Conservation (phyloP, 2,329 filamentous ascomycete genomes). For the Bertia moriformis region DNA sequence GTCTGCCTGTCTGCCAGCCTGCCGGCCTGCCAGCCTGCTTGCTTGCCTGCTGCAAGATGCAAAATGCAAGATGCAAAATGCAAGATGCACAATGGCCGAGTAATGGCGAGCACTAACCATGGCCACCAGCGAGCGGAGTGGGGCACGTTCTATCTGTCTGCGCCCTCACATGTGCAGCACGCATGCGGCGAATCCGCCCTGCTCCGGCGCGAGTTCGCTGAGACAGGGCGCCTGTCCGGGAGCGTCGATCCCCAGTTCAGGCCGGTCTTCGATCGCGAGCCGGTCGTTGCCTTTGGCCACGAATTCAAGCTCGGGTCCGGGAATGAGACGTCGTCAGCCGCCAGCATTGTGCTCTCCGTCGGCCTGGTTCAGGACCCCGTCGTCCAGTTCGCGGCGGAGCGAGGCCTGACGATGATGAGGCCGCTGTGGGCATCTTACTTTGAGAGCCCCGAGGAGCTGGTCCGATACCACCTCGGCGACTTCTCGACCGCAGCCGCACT, state of each 20-base stretch:
- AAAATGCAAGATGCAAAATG: background rate
- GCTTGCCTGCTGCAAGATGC: background rate
- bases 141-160: slow-evolving; percentile 68
- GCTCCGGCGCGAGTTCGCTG: slow-evolving; percentile 56
- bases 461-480: slow-evolving; percentile 65
- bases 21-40: too few species aligned
- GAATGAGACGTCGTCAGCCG: slow-evolving; percentile 28
- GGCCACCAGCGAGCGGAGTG: slow-evolving; percentile 51
- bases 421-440: slow-evolving; percentile 73
- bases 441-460: slow-evolving; percentile 39
- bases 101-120: too few species aligned
- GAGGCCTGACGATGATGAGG: slow-evolving; percentile 63
- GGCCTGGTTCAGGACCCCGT: slow-evolving; percentile 66
- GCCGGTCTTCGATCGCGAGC: slow-evolving; percentile 61
- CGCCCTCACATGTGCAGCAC: slow-evolving; percentile 51
- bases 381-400: slow-evolving; percentile 63
- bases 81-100: background rate
- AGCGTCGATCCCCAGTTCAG: slow-evolving; percentile 54
- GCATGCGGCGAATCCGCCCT: slow-evolving; percentile 55
- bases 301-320: slow-evolving; percentile 32
- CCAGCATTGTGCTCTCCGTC: slow-evolving; percentile 64
- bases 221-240: slow-evolving; percentile 51
- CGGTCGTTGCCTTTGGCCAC: slow-evolving; percentile 67
- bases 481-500: slow-evolving; percentile 49
- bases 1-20: too few species aligned